Conservation (phyloP, 345 rosid genomes). For the Citrus cavaleriei region DNA sequence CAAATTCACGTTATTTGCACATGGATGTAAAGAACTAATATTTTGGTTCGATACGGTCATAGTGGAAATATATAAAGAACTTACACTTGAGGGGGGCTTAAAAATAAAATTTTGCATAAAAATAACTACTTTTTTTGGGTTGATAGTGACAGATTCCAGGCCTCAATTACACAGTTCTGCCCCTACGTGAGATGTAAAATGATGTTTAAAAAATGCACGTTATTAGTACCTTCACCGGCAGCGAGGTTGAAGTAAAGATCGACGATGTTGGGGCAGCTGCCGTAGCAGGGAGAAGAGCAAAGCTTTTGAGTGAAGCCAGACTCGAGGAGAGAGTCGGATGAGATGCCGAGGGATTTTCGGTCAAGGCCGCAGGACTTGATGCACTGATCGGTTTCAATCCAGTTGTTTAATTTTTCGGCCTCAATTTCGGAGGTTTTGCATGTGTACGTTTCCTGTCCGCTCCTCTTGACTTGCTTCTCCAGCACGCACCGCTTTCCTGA, state of each 20-base stretch:
- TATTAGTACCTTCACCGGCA: conserved; percentile 74
- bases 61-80: neutral
- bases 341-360: conserved; percentile 69
- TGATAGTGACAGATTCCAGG: neutral
- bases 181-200: no score
- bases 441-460: conserved; percentile 50
- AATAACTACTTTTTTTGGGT: no score
- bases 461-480: conserved; percentile 59
- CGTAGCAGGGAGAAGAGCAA: conserved; percentile 74
- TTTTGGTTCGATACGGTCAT: neutral
- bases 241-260: conserved; percentile 91
- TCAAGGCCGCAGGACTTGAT: conserved; percentile 70
- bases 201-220: neutral
- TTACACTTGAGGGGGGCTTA: no score
- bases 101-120: no score
- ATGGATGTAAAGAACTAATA: neutral
- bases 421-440: conserved; percentile 71
- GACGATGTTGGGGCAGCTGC: conserved; percentile 65
- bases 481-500: conserved; percentile 76
- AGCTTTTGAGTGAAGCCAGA: conserved; percentile 53
- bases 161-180: neutral
- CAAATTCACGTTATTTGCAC: neutral
- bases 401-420: conserved; percentile 54
- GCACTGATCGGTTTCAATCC: conserved; percentile 67
- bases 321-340: conserved; percentile 81